Conservation (phyloP, 768 basidiomycete species). For the Daedalea quercina region DNA sequence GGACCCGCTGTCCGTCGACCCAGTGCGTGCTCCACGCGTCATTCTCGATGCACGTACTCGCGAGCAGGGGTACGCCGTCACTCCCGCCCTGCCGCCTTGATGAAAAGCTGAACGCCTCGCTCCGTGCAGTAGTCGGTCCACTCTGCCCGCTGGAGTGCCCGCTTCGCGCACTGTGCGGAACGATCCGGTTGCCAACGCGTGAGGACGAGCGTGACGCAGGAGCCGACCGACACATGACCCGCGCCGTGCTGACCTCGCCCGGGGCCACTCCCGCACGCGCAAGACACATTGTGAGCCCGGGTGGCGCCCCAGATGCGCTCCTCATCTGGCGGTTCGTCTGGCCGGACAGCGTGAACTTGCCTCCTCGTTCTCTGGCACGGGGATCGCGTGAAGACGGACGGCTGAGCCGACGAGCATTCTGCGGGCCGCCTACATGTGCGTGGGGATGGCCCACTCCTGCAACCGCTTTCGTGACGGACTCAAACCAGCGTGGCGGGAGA, state of each 20-base stretch:
- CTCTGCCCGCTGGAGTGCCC: too few species aligned
- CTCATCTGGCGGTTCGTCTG: slow-evolving; percentile 18
- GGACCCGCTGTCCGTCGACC: slow-evolving; percentile 15
- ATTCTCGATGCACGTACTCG: slow-evolving; percentile 53
- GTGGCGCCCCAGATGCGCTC: slow-evolving; percentile 12
- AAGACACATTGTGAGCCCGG: slow-evolving; percentile 16
- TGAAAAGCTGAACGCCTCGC: slow-evolving; percentile 4
- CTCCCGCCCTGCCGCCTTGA: slow-evolving; percentile 17
- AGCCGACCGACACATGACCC: slow-evolving; percentile 64
- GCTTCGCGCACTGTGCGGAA: slow-evolving; percentile 1
- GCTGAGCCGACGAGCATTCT: slow-evolving; percentile 6
- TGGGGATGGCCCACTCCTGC: slow-evolving; percentile 42
- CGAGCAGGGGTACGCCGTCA: slow-evolving; percentile 50
- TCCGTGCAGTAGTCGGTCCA: too few species aligned
- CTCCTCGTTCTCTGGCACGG: slow-evolving; percentile 9
- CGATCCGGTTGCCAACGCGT: slow-evolving; percentile 21
- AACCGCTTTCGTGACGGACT: slow-evolving; percentile 60
- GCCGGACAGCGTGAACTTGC: slow-evolving; percentile 19
- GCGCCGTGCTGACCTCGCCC: slow-evolving; percentile 40
- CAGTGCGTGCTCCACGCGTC: slow-evolving; percentile 41
- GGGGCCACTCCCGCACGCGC: slow-evolving; percentile 28
- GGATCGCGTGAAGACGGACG: slow-evolving; percentile 13
- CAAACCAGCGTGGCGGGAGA: slow-evolving; percentile 64
- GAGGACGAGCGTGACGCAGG: slow-evolving; percentile 60
- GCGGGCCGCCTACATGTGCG: slow-evolving; percentile 35